phyloP scores from a whole-genome alignment of 129 eudicot species.

The Chrysanthemum seticuspe region DNA sequence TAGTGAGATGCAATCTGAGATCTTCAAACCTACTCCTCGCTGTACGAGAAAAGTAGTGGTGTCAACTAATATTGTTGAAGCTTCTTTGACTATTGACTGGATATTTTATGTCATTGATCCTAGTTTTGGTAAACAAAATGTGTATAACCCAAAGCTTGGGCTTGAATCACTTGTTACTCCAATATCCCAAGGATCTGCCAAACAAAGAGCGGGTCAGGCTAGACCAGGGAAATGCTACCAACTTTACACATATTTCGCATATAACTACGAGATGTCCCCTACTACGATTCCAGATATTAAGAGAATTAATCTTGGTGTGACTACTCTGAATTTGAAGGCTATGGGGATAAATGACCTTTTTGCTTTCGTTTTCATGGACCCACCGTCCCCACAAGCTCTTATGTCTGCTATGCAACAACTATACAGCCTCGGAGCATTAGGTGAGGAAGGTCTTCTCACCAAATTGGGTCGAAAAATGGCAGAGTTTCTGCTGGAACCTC shows the following conservation, averaged over 20 bases:
- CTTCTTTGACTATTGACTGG: too few relatives aligned
- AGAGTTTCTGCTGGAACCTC: conserved; percentile 80
- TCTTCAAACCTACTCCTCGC: too few relatives aligned
- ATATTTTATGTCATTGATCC: conserved; percentile 36
- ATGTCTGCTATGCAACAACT: too few relatives aligned
- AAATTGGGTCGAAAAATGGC: conserved; percentile 84
- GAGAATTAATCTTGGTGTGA: conserved; percentile 62
- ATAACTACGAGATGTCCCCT: conserved; percentile 77
- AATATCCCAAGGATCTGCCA: conserved; percentile 87
- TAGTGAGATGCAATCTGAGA: too few relatives aligned
- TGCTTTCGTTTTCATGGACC: too few relatives aligned
- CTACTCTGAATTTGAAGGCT: conserved; percentile 50
- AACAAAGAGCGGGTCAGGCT: conserved; percentile 27
- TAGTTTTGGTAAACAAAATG: conserved; percentile 80
- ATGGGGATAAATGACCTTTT: conserved; percentile 80
- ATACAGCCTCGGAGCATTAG: conserved; percentile 55
- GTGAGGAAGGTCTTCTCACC: conserved; percentile 80
- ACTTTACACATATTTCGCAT: conserved; percentile 75
- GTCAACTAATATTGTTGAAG: too few relatives aligned
- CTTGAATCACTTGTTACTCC: conserved; percentile 84
- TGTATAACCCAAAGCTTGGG: conserved; percentile 77
- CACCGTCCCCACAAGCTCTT: too few relatives aligned
- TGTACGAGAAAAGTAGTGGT: too few relatives aligned
- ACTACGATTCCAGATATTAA: conserved; percentile 79
- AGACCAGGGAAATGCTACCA: conserved; percentile 80